Conservation (phyloP, 2,329 filamentous ascomycete genomes). For the Cladophialophora psammophila region DNA sequence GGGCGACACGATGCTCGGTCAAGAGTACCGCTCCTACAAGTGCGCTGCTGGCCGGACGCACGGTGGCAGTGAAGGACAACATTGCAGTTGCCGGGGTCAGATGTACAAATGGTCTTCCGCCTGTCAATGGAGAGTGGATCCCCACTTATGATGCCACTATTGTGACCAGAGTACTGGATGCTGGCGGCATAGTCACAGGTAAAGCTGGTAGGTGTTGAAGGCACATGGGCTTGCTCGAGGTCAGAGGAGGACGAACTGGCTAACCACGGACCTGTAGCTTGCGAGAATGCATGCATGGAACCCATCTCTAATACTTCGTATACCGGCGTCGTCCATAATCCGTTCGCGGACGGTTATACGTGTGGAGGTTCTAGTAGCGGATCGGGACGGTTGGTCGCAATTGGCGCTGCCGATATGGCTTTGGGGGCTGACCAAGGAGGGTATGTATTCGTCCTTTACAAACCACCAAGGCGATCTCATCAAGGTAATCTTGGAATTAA, state of each 20-base stretch:
- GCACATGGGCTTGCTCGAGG: conserved; percentile 62
- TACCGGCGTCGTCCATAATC: conserved; percentile 58
- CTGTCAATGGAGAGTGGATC: conserved; percentile 47
- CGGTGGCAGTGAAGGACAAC: conserved; percentile 51
- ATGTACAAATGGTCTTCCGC: conserved; percentile 52
- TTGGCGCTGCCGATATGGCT: conserved; percentile 42
- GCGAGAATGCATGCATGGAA: conserved; percentile 57
- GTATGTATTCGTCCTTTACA: conserved; percentile 36
- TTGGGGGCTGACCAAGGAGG: conserved; percentile 46
- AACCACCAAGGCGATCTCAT: neutral
- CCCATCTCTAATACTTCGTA: conserved; percentile 54
- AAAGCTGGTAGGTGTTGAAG: conserved; percentile 44
- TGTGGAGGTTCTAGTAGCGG: conserved; percentile 59
- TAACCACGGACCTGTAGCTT: conserved; percentile 46
- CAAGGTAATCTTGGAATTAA: neutral
- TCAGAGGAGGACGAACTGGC: neutral
- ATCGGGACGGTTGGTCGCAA: conserved; percentile 53
- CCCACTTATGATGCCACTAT: conserved; percentile 56
- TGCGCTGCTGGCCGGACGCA: conserved; percentile 12
- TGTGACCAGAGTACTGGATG: conserved; percentile 52
- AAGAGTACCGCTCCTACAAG: conserved; percentile 13
- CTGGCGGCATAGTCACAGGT: conserved; percentile 53
- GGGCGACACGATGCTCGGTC: conserved; percentile 15
- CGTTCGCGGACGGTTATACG: conserved; percentile 48
- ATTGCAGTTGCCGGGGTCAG: conserved; percentile 55